These are phyloP conservation scores for Didymella glomerata DNA, from an alignment of 2,329 filamentous ascomycete genomes.

Conservation along the genomic window DNA sequence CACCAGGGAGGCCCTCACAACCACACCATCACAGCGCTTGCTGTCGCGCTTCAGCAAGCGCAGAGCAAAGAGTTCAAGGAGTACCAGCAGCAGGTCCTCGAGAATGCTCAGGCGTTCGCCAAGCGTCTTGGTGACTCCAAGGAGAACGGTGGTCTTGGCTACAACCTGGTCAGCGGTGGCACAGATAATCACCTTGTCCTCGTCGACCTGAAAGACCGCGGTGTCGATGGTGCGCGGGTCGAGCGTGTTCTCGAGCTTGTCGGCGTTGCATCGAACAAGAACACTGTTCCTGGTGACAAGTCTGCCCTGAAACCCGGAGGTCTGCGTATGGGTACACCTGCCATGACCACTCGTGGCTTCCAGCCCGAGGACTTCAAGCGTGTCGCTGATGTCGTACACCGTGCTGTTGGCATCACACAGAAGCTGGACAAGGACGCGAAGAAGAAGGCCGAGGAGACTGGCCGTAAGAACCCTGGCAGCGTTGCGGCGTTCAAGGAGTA, in stretches of 20 bases:
- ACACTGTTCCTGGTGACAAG: slow-evolving; percentile 97
- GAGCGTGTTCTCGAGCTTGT: slow-evolving; percentile 97
- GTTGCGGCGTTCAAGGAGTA: slow-evolving; percentile 54
- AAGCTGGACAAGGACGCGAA: slow-evolving; percentile 53
- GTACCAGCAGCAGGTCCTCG: slow-evolving; percentile 91
- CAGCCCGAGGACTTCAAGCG: slow-evolving; percentile 90
- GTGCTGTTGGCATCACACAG: slow-evolving; percentile 53
- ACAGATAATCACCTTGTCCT: slow-evolving; percentile 99
- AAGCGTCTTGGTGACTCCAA: slow-evolving; percentile 75
- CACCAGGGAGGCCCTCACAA: slow-evolving; percentile 99
- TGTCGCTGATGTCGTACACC: slow-evolving; percentile 54
- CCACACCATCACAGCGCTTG: slow-evolving; percentile 97
- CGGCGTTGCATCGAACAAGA: slow-evolving; percentile 99
- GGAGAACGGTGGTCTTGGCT: slow-evolving; percentile 73
- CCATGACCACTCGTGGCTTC: slow-evolving; percentile 97
- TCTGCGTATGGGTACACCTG: slow-evolving; percentile 94
- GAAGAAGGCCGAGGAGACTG: slow-evolving; percentile 48
- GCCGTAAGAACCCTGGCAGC: slow-evolving; percentile 51
- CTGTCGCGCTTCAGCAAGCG: slow-evolving; percentile 95
- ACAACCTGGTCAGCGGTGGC: slow-evolving; percentile 93
- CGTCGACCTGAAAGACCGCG: slow-evolving; percentile 86
- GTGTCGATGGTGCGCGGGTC: slow-evolving; percentile 90
- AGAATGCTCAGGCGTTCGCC: slow-evolving; percentile 93
- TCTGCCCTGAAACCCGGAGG: slow-evolving; percentile 93
- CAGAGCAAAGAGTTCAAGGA: slow-evolving; percentile 87